Conservation (phyloP, 352 stramenopile genomes). For the Globisporangium recalcitrans region DNA sequence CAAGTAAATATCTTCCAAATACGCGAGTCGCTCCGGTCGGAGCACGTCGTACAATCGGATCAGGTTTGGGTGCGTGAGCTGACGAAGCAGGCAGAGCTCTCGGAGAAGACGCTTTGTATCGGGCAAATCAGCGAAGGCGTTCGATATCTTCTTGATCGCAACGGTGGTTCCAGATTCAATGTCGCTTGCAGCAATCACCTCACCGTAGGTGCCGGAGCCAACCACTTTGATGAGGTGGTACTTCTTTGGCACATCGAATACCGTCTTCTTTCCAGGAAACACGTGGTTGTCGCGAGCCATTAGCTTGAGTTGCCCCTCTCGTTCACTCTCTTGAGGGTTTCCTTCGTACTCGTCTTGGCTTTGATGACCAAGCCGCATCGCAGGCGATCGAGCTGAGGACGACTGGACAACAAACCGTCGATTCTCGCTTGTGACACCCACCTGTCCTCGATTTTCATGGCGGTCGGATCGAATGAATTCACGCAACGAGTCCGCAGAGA, state of each 20-base stretch:
- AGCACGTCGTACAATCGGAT: slow-evolving; percentile 93
- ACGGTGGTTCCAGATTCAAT: slow-evolving; percentile 81
- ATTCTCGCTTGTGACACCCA: slow-evolving; percentile 19
- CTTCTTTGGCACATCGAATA: slow-evolving; percentile 76
- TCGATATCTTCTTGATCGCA: slow-evolving; percentile 94
- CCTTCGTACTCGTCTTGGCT: background rate
- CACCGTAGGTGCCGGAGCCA: slow-evolving; percentile 68
- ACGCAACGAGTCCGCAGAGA: slow-evolving; percentile 54
- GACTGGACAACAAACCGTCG: slow-evolving; percentile 25
- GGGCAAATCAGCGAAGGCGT: slow-evolving; percentile 69
- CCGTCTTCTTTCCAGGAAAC: slow-evolving; percentile 58
- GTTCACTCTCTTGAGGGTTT: slow-evolving; percentile 21
- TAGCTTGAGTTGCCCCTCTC: slow-evolving; percentile 27
- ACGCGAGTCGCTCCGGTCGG: slow-evolving; percentile 87
- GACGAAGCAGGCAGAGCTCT: slow-evolving; percentile 88
- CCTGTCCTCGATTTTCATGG: slow-evolving; percentile 17
- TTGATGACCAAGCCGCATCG: background rate
- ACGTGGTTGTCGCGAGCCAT: slow-evolving; percentile 57
- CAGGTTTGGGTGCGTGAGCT: slow-evolving; percentile 89
- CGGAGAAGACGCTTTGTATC: slow-evolving; percentile 92
- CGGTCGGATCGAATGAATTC: slow-evolving; percentile 50
- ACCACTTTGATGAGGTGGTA: slow-evolving; percentile 83
- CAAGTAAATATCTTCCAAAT: slow-evolving; percentile 96
- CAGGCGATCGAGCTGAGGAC: slow-evolving; percentile 13
- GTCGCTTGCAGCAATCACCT: slow-evolving; percentile 80